These are phyloP conservation scores for Phanerochaete sordida DNA, from an alignment of 768 basidiomycete genomes.

Conservation along the genomic window DNA sequence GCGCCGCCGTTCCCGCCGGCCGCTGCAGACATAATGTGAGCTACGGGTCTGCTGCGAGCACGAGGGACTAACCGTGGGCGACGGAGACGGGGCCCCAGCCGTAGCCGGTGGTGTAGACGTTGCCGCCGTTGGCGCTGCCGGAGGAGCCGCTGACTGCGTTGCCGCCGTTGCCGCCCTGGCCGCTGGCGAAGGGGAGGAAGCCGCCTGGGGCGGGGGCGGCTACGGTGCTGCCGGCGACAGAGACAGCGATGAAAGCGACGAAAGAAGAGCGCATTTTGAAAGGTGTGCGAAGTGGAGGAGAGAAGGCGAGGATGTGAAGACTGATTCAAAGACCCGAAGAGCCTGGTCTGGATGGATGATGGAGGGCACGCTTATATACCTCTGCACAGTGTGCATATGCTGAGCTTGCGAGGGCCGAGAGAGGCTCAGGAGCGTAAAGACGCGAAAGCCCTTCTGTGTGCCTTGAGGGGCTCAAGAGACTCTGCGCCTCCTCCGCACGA, in stretches of 20 bases:
- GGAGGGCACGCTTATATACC: too few relatives aligned
- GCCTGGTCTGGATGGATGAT: too few relatives aligned
- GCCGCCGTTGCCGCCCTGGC: not conserved
- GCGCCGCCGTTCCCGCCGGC: slow-evolving; percentile 8
- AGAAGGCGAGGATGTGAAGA: too few relatives aligned
- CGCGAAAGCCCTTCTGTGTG: too few relatives aligned
- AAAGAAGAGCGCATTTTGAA: not conserved
- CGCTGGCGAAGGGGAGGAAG: not conserved
- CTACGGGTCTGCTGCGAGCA: too few relatives aligned
- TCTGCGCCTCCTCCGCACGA: too few relatives aligned
- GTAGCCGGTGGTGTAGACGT: not conserved
- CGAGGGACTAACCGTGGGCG: not conserved
- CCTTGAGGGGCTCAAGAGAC: too few relatives aligned
- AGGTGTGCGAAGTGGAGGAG: too few relatives aligned
- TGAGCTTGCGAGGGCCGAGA: too few relatives aligned
- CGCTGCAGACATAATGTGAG: not conserved
- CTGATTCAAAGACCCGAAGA: too few relatives aligned
- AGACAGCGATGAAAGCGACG: not conserved
- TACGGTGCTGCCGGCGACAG: not conserved
- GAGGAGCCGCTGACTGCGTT: slow-evolving; percentile 4
- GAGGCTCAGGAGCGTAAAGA: too few relatives aligned
- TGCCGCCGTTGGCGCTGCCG: slow-evolving; percentile 8
- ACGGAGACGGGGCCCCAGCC: not conserved
- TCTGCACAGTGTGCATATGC: too few relatives aligned
- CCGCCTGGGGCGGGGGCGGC: not conserved